Conservation (phyloP, 2,329 filamentous ascomycete genomes). For the Trichoderma afroharzianum region DNA sequence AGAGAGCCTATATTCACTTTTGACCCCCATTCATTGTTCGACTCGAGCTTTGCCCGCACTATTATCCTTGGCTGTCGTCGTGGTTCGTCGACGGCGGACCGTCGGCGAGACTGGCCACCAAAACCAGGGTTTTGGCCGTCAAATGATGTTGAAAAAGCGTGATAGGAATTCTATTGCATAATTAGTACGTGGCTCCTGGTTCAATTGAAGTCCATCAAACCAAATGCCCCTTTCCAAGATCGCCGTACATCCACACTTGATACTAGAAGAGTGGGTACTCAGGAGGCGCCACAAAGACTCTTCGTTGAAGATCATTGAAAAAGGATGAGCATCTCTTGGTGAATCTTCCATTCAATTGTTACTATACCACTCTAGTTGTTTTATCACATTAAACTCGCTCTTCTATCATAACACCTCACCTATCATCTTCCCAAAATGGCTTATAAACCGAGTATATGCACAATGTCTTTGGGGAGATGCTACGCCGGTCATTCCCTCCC, state of each 20-base stretch:
- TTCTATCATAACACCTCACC: not conserved
- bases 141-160: not conserved
- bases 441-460: constrained; percentile 62
- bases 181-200: not conserved
- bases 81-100: not conserved
- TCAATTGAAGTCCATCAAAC: not conserved
- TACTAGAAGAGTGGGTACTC: not conserved
- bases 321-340: not conserved
- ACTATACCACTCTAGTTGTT: not conserved
- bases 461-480: constrained; percentile 72
- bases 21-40: not conserved
- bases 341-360: not conserved
- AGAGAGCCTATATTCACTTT: not conserved
- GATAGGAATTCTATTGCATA: not conserved
- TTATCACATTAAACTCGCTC: not conserved
- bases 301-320: not conserved
- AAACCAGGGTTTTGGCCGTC: not conserved
- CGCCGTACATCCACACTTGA: not conserved
- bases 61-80: not conserved
- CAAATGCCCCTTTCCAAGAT: not conserved
- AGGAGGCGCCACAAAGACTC: not conserved
- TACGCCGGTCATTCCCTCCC: constrained; percentile 63
- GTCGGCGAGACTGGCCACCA: not conserved
- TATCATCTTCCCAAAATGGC: not conserved
- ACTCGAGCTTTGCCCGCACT: not conserved